Conservation (phyloP, 73 alveolate species). For the Tetrahymena malaccensis region DNA sequence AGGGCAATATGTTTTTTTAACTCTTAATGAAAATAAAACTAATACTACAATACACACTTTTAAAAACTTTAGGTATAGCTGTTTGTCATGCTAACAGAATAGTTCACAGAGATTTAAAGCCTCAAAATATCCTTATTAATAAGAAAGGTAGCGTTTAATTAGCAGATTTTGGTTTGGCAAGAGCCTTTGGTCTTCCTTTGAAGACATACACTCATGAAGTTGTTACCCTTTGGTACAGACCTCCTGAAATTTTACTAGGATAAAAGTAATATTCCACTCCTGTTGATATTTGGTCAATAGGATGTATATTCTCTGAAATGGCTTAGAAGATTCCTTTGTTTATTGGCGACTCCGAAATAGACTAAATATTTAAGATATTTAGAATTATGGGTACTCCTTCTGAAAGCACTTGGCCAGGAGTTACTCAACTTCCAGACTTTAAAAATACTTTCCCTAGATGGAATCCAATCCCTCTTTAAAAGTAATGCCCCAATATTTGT, state of each 20-base stretch:
- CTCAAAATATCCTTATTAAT: conserved; percentile 77
- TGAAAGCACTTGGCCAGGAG: conserved; percentile 83
- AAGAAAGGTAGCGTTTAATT: conserved; percentile 62
- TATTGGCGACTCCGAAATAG: conserved; percentile 91
- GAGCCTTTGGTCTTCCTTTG: conserved; percentile 88
- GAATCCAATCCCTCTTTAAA: conserved; percentile 12
- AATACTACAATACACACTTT: neutral
- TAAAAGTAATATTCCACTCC: conserved; percentile 68
- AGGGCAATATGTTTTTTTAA: neutral
- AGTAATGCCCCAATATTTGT: conserved; percentile 21
- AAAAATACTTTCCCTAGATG: conserved; percentile 87
- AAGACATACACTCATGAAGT: conserved; percentile 85
- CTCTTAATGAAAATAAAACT: neutral
- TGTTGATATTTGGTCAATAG: conserved; percentile 90
- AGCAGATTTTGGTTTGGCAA: conserved; percentile 96
- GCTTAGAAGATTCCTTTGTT: conserved; percentile 69
- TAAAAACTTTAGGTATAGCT: conserved; percentile 65
- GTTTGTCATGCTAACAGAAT: conserved; percentile 86
- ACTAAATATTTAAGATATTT: conserved; percentile 82
- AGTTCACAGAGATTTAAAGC: conserved; percentile 92
- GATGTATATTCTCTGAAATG: conserved; percentile 83
- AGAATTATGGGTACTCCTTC: conserved; percentile 84
- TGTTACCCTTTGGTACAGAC: conserved; percentile 89
- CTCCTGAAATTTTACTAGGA: conserved; percentile 85
- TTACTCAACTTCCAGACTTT: conserved; percentile 73